Evolutionary conservation across 805 yeast genomes (phyloP).

Genomic region (Zygosaccharomyces bisporus): DNA sequence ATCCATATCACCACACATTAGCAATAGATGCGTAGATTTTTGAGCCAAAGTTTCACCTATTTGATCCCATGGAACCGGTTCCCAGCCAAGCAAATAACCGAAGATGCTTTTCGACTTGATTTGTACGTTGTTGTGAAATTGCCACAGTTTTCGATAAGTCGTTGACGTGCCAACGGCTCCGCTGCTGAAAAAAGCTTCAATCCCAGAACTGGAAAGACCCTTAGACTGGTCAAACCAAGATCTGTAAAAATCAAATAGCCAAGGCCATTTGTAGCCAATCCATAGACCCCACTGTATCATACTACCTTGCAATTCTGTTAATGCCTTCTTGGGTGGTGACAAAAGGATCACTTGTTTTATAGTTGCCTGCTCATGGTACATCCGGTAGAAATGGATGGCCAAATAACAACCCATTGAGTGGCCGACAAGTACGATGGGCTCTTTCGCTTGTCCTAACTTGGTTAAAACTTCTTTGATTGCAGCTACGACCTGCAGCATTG

Average conservation of each 20-base stretch:
- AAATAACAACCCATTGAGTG: constrained; percentile 74
- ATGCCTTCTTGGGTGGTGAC: constrained; percentile 45
- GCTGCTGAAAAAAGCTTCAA: constrained; percentile 25
- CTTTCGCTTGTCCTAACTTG: constrained; percentile 8
- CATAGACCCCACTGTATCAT: constrained; percentile 17
- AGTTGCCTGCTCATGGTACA: constrained; percentile 21
- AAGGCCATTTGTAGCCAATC: constrained; percentile 22
- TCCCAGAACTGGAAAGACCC: constrained; percentile 34
- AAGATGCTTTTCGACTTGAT: constrained; percentile 29
- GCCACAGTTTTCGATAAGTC: constrained; percentile 29
- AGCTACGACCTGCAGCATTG: constrained; percentile 20
- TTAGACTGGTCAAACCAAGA: constrained; percentile 30
- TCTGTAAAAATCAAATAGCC: constrained; percentile 31
- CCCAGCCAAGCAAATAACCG: constrained; percentile 35
- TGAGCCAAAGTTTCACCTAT: constrained; percentile 5
- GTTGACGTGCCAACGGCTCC: constrained; percentile 12
- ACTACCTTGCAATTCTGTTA: constrained; percentile 18
- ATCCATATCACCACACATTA: constrained; percentile 29
- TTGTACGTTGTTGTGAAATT: constrained; percentile 30
- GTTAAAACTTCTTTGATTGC: constrained; percentile 12
- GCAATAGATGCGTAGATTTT: constrained; percentile 7
- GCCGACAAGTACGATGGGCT: constrained; percentile 36
- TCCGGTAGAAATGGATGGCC: constrained; percentile 43
- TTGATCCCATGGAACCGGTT: constrained; percentile 24
- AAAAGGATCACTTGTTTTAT: constrained; percentile 39